Percentiles rank a stretch among this genome's conserved stretches.
Evolutionary conservation across 192 early-diverging fungal species (phyloP).

Genomic region (Umbelopsis isabellina): DNA sequence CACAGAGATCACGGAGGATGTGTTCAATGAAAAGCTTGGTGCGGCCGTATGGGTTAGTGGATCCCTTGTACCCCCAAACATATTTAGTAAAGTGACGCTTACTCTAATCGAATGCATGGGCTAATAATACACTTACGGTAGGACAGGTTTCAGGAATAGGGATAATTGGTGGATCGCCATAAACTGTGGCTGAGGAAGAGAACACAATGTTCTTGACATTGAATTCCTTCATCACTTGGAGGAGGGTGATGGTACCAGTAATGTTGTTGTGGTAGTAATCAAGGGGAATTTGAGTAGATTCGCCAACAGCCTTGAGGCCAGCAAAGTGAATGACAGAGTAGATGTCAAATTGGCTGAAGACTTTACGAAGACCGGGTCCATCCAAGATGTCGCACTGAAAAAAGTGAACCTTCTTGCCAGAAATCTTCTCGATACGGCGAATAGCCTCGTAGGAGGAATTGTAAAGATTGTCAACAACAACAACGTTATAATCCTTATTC

Average conservation of each 20-base stretch:
- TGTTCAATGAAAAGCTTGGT: conserved; percentile 91
- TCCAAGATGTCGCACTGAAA: conserved; percentile 85
- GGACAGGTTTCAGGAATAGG: conserved; percentile 66
- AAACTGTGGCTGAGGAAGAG: conserved; percentile 92
- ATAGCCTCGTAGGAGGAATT: conserved; percentile 79
- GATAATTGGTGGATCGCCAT: conserved; percentile 65
- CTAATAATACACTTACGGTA: conserved; percentile 39
- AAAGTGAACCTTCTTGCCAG: conserved; percentile 60
- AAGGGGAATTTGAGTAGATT: conserved; percentile 78
- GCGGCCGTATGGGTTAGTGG: conserved; percentile 91
- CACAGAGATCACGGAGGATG: conserved; percentile 76
- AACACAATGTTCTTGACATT: conserved; percentile 90
- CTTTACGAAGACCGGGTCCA: conserved; percentile 60
- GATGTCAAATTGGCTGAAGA: conserved; percentile 64
- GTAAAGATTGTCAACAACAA: conserved; percentile 89
- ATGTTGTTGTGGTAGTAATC: conserved; percentile 95
- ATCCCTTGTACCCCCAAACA: conserved; percentile 43
- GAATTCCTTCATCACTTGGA: conserved; percentile 81
- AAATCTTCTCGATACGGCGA: conserved; percentile 68
- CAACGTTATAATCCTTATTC: conserved; percentile 70
- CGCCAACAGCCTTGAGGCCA: conserved; percentile 87
- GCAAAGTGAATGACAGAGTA: conserved; percentile 81
- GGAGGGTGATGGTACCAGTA: conserved; percentile 79
- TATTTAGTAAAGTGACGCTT: not conserved
- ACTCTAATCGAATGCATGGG: not conserved